A percentile compares a stretch with the other conserved stretches of the same genome.
phyloP scores from a whole-genome alignment of 1,284 basidiomycete species.

The Laetiporus sulphureus region DNA sequence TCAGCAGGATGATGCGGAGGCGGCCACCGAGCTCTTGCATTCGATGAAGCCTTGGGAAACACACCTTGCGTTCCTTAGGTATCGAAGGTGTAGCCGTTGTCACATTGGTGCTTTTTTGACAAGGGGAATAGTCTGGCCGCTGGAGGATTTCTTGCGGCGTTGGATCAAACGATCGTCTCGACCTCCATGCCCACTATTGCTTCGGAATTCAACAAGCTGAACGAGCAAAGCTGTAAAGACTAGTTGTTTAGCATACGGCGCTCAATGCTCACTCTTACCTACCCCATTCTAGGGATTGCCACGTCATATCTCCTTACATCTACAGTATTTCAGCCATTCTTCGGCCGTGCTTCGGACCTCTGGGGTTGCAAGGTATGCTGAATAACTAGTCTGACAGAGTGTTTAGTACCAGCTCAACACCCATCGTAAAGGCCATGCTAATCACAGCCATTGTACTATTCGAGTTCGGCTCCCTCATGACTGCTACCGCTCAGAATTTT shows the following conservation, averaged over 20 bases:
- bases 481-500: slow-evolving; percentile 8
- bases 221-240: slow-evolving; percentile 10
- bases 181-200: slow-evolving; percentile 12
- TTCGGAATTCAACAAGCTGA: slow-evolving; percentile 4
- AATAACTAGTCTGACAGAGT: neutral
- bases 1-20: neutral
- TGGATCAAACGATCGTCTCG: slow-evolving; percentile 11
- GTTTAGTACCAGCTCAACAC: neutral
- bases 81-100: neutral
- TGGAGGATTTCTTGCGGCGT: slow-evolving; percentile 8
- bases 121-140: slow-evolving; percentile 4
- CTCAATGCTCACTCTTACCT: slow-evolving; percentile 8
- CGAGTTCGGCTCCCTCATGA: slow-evolving; percentile 9
- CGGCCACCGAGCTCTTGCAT: neutral
- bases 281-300: slow-evolving; percentile 12
- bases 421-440: slow-evolving; percentile 4
- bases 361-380: slow-evolving; percentile 5
- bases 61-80: neutral
- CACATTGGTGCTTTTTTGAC: neutral
- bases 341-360: slow-evolving; percentile 9
- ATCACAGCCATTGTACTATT: slow-evolving; percentile 8
- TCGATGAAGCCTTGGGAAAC: slow-evolving; percentile 1
- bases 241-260: slow-evolving; percentile 4
- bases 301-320: slow-evolving; percentile 10
- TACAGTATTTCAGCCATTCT: slow-evolving; percentile 11